Conservation (phyloP, 768 basidiomycete genomes). For the Hysterangium stoloniferum region DNA sequence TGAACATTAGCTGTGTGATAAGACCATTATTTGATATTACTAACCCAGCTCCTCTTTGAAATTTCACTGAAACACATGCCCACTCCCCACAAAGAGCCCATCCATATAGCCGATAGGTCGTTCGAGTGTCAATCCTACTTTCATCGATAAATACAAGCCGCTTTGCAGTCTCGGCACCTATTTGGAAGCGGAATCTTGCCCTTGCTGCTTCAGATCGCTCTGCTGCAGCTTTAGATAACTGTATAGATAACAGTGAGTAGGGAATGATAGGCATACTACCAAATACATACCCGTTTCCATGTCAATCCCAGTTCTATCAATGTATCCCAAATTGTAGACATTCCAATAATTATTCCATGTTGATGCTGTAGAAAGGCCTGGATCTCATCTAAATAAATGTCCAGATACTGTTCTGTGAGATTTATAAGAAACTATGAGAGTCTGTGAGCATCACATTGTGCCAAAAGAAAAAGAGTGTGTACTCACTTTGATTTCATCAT, state of each 20-base stretch:
- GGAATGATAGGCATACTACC: neutral
- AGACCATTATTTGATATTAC: neutral
- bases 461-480: neutral
- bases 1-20: neutral
- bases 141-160: conserved; percentile 5
- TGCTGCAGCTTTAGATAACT: neutral
- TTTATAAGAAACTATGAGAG: conserved; percentile 15
- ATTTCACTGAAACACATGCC: neutral
- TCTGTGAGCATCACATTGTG: neutral
- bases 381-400: conserved; percentile 19
- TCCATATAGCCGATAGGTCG: conserved; percentile 1
- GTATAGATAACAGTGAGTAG: neutral
- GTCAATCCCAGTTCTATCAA: neutral
- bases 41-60: neutral
- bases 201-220: neutral
- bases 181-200: neutral
- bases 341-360: conserved; percentile 7
- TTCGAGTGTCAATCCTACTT: conserved; percentile 1
- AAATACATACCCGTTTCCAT: neutral
- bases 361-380: conserved; percentile 13
- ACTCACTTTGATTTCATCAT: neutral
- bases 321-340: conserved; percentile 3
- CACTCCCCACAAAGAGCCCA: neutral
- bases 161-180: conserved; percentile 1
- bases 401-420: conserved; percentile 17